phyloP scores from a whole-genome alignment of 2,329 filamentous ascomycete species.

The Elsinoe perseae region DNA sequence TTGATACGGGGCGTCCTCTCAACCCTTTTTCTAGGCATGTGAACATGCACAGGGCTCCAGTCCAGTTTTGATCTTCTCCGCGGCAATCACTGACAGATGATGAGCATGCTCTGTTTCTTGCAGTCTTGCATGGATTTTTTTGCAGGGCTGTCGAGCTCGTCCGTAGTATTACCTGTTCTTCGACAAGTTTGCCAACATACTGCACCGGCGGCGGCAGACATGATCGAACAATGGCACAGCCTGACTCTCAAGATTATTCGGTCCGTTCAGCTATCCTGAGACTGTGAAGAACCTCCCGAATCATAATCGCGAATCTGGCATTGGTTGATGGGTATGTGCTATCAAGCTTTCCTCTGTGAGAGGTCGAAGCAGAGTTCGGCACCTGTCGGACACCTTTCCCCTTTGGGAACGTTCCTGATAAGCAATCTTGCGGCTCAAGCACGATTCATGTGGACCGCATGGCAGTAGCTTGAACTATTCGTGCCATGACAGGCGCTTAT shows the following conservation, averaged over 20 bases:
- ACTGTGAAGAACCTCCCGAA: not conserved
- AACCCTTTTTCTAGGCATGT: not conserved
- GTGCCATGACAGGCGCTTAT: too few relatives aligned
- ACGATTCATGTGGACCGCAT: not conserved
- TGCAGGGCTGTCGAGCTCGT: too few relatives aligned
- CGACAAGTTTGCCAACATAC: too few relatives aligned
- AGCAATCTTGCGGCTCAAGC: not conserved
- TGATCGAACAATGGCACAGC: too few relatives aligned
- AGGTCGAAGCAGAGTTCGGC: not conserved
- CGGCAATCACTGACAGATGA: not conserved
- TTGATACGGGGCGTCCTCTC: not conserved
- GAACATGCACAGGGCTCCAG: not conserved
- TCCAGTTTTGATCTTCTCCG: not conserved
- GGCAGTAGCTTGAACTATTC: too few relatives aligned
- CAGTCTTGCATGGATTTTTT: not conserved
- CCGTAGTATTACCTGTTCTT: too few relatives aligned
- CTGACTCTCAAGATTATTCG: too few relatives aligned
- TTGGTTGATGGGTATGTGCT: not conserved
- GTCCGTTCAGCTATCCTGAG: too few relatives aligned
- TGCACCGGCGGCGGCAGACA: too few relatives aligned
- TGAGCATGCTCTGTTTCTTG: not conserved
- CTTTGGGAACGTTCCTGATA: slow-evolving; percentile 4
- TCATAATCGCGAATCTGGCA: not conserved
- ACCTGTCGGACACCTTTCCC: not conserved
- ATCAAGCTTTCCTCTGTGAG: not conserved